Percentiles rank a stretch among this genome's conserved stretches.
phyloP scores from a whole-genome alignment of 2,329 filamentous ascomycete genomes.

The Fusarium zealandicum region DNA sequence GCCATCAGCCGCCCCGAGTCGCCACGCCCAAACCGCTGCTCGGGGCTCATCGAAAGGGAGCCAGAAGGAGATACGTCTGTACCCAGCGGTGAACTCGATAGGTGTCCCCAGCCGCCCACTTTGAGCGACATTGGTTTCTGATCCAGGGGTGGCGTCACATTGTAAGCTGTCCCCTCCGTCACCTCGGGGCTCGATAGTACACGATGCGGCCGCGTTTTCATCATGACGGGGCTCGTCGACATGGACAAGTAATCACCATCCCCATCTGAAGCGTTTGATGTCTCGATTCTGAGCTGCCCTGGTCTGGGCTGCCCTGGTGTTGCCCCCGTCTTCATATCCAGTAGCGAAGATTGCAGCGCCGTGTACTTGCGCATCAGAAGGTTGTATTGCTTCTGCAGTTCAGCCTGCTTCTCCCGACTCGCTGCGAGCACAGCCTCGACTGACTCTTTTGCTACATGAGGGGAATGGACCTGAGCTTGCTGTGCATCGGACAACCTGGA shows the following conservation, averaged over 20 bases:
- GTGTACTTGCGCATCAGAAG: constrained; percentile 61
- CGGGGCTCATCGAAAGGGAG: constrained; percentile 44
- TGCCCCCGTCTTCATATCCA: constrained; percentile 54
- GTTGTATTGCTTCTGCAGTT: constrained; percentile 60
- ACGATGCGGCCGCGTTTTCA: constrained; percentile 49
- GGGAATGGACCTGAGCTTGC: constrained; percentile 38
- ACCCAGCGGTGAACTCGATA: constrained; percentile 50
- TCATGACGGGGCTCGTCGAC: constrained; percentile 50
- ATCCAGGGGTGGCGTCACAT: constrained; percentile 53
- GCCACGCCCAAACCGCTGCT: constrained; percentile 57
- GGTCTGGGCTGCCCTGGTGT: constrained; percentile 30
- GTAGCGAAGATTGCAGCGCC: constrained; percentile 57
- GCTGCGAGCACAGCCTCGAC: constrained; percentile 57
- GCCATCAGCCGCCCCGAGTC: constrained; percentile 41
- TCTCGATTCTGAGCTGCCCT: constrained; percentile 33
- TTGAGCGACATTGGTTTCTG: constrained; percentile 43
- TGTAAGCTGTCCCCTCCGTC: constrained; percentile 52
- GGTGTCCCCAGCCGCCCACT: constrained; percentile 43
- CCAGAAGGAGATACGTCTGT: constrained; percentile 42
- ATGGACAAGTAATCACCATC: constrained; percentile 49
- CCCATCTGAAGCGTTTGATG: constrained; percentile 30
- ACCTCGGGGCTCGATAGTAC: constrained; percentile 55
- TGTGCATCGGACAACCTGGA: constrained; percentile 52
- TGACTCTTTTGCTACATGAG: constrained; percentile 45
- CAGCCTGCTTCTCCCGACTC: constrained; percentile 61